Conservation (phyloP, 2,329 filamentous ascomycete species). For the Fusarium buxicola region DNA sequence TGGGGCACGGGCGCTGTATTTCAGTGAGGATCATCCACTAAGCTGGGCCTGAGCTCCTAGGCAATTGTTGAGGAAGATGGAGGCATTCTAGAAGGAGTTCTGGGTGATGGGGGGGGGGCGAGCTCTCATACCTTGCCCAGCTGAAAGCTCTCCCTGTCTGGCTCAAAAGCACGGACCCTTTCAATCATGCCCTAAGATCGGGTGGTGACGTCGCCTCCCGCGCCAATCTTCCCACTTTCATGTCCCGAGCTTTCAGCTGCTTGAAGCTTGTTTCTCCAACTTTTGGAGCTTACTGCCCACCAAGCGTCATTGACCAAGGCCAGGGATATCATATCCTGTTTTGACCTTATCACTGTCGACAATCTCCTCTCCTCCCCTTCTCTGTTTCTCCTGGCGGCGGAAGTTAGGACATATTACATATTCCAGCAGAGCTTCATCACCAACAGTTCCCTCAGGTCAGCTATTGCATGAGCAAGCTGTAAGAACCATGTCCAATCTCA, state of each 20-base stretch:
- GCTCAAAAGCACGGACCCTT: slow-evolving; percentile 18
- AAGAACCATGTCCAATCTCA: slow-evolving; percentile 49
- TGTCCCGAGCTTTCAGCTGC: slow-evolving; percentile 11
- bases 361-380: neutral
- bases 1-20: slow-evolving; percentile 13
- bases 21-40: slow-evolving; percentile 16
- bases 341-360: slow-evolving; percentile 6
- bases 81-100: neutral
- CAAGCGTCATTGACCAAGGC: slow-evolving; percentile 37
- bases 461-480: slow-evolving; percentile 18
- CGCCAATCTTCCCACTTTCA: slow-evolving; percentile 15
- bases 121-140: neutral
- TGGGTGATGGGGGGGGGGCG: neutral
- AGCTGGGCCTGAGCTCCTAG: neutral
- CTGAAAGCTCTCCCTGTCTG: neutral
- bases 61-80: neutral
- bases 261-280: slow-evolving; percentile 44
- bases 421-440: neutral
- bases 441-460: neutral
- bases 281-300: neutral
- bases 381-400: neutral
- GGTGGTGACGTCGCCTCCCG: slow-evolving; percentile 39
- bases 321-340: slow-evolving; percentile 29
- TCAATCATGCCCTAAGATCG: slow-evolving; percentile 20
- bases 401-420: no score